Evolutionary conservation across 345 rosid species (phyloP).

Genomic region (Citrus sp.): DNA sequence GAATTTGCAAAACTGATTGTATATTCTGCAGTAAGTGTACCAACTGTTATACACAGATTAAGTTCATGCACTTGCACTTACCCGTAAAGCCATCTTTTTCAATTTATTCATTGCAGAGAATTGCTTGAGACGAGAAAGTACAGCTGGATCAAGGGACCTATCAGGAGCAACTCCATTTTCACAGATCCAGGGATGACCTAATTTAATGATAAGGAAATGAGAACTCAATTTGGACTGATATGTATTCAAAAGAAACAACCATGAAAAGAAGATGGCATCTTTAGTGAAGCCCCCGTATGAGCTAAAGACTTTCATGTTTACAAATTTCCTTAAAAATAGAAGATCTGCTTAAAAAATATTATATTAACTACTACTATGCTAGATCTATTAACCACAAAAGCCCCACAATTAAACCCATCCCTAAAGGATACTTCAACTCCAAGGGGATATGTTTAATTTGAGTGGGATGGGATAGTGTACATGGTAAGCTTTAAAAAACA

Average conservation of each 20-base stretch:
- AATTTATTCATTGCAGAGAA: conserved; percentile 98
- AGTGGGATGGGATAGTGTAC: too few species aligned
- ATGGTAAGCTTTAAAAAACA: too few species aligned
- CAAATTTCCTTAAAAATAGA: background rate
- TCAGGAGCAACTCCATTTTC: conserved; percentile 99
- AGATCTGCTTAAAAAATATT: background rate
- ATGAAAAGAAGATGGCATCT: background rate
- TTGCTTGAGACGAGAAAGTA: conserved; percentile 93
- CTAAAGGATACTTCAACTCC: too few species aligned
- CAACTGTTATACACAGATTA: background rate
- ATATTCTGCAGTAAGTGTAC: background rate
- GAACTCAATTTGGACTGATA: background rate
- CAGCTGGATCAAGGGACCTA: conserved; percentile 86
- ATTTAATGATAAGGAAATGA: conserved; percentile 9
- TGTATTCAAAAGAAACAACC: background rate
- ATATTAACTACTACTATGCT: too few species aligned
- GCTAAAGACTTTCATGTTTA: background rate
- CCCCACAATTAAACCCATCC: background rate
- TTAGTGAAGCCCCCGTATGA: background rate
- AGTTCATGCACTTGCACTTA: conserved; percentile 36
- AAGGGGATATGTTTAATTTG: too few species aligned
- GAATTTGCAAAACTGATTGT: background rate
- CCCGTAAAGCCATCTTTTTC: conserved; percentile 98
- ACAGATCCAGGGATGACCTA: conserved; percentile 99
- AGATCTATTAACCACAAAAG: background rate